Evolutionary conservation across 345 rosid species (phyloP), one percentile per base, ranked within the genome.

Genomic region (Alliaria petiolata): DNA sequence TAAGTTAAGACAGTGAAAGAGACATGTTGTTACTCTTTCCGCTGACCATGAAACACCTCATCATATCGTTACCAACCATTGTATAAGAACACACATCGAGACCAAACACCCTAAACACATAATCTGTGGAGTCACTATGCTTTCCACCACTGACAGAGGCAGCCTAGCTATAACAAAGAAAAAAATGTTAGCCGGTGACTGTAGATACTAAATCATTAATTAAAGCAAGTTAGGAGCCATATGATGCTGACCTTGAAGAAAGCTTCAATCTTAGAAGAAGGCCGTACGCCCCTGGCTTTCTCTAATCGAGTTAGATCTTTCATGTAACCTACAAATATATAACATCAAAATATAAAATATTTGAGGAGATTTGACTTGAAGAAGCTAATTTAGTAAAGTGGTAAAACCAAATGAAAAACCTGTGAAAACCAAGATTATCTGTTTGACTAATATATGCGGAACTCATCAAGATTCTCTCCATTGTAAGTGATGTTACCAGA

Each of bases 11-110:
- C 61, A 62, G 73, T 50, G 77, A 81, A 66, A 75, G 58, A 59
- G 45, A 92, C 98, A 96, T 75, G 98, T 88, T 26, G 98, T 90
- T 64, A 93, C 97, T 76, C 98, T 83, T 80, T 90, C 49, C 89
- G 86, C 53, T 90, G 98, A 56, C 98, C 98, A 97, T 3, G 98
- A 93, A 70, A 93, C 92, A 31, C 98, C 98, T 83, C 98, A 89
- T 74, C 98, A 93, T 93, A 51, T 93, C 98, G 76, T 77, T 90
- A 50, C 98, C 98, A 31, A 90, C 97, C 15, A 85, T 60, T 16
- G 98, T 93, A 53, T 93, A 93, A 22, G 98, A 80, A 69, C 98
- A 90, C 54, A 87, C 61, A 67, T 93, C 96, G 62, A 93, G 93
- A 66, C 98, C 98, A 72, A 93, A 97, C 71, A 93, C 85, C 81